These are phyloP conservation scores for Marsdenia floribunda DNA, from an alignment of 257 asterid species.

Conservation along the genomic window DNA sequence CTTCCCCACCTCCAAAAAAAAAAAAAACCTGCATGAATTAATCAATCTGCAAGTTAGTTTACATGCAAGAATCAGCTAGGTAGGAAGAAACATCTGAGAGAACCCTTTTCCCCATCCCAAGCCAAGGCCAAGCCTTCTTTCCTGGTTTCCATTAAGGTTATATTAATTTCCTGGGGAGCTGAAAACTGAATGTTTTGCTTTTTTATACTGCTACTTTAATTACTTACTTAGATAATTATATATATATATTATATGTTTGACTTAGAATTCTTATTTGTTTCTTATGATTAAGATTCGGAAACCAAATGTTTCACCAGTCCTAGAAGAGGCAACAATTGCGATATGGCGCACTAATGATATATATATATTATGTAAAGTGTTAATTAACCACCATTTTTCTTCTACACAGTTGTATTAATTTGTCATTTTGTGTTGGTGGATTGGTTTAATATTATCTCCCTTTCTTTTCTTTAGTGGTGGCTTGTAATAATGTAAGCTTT, in stretches of 20 bases:
- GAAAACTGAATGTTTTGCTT: conserved; percentile 26
- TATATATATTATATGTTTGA: neutral
- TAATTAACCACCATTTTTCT: conserved; percentile 32
- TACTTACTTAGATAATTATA: neutral
- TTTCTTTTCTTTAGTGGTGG: conserved; percentile 20
- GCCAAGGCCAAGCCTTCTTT: neutral
- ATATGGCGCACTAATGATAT: conserved; percentile 29
- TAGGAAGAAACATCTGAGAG: conserved; percentile 14
- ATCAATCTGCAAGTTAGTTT: conserved; percentile 7
- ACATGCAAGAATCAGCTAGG: conserved; percentile 15
- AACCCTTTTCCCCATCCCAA: neutral
- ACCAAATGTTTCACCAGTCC: conserved; percentile 22
- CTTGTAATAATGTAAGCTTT: conserved; percentile 41
- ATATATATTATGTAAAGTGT: conserved; percentile 18
- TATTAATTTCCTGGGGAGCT: conserved; percentile 29
- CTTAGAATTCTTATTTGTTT: conserved; percentile 6
- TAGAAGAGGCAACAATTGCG: conserved; percentile 22
- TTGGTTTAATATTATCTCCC: conserved; percentile 18
- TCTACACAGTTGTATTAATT: conserved; percentile 24
- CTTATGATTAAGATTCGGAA: conserved; percentile 31
- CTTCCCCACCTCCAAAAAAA: neutral
- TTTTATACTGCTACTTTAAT: conserved; percentile 17
- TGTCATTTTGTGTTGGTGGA: conserved; percentile 48
- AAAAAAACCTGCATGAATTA: conserved; percentile 22
- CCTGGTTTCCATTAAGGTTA: conserved; percentile 20